phyloP scores from a whole-genome alignment of 1,284 basidiomycete genomes.

The Butyriboletus appendiculatus region DNA sequence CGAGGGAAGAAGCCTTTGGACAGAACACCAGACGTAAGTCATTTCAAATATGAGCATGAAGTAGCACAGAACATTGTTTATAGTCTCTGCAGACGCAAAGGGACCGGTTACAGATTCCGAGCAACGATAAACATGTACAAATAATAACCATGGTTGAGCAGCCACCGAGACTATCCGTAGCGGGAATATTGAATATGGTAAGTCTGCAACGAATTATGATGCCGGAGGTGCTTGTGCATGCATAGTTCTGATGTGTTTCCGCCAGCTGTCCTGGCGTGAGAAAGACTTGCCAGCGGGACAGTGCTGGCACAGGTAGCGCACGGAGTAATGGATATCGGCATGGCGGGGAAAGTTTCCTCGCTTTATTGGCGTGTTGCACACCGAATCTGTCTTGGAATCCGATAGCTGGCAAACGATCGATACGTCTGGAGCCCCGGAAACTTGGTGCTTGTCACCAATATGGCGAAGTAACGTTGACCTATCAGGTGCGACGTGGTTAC shows the following conservation, averaged over 20 bases:
- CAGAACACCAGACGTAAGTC: too few relatives aligned
- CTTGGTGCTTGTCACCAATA: slow-evolving; percentile 10
- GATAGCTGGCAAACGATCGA: slow-evolving; percentile 12
- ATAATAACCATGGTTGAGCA: too few relatives aligned
- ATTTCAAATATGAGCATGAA: too few relatives aligned
- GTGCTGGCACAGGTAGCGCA: slow-evolving; percentile 15
- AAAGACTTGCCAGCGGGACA: slow-evolving; percentile 18
- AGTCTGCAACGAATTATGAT: not conserved
- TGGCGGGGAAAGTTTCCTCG: slow-evolving; percentile 22
- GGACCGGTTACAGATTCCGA: too few relatives aligned
- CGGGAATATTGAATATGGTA: not conserved
- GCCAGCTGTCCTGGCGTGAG: slow-evolving; percentile 24
- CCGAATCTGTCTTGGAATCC: slow-evolving; percentile 3
- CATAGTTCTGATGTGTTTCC: slow-evolving; percentile 9
- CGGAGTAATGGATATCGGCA: slow-evolving; percentile 19
- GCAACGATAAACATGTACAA: too few relatives aligned
- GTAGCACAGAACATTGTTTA: not conserved
- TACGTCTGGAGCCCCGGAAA: slow-evolving; percentile 2
- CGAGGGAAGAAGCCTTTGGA: too few relatives aligned
- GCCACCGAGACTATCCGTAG: too few relatives aligned
- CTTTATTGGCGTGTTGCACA: slow-evolving; percentile 8
- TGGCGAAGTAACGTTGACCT: slow-evolving; percentile 20
- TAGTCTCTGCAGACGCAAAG: not conserved
- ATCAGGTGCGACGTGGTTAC: slow-evolving; percentile 1
- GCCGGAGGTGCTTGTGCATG: slow-evolving; percentile 1